phyloP scores from a whole-genome alignment of 108 stramenopile species.

The Stephanodiscus triporus region DNA sequence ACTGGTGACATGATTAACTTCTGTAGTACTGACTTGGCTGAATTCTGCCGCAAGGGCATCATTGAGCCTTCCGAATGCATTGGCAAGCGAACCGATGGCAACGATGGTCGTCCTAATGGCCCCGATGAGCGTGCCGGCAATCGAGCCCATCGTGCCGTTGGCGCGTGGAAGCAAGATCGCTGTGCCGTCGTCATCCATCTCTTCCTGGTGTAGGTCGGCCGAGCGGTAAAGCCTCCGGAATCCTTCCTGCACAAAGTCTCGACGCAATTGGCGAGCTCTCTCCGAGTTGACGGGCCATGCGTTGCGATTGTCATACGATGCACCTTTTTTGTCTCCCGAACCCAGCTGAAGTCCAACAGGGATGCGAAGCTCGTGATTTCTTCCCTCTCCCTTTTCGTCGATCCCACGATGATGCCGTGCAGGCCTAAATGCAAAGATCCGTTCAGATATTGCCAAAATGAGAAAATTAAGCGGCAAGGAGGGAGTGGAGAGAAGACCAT shows the following conservation, averaged over 20 bases:
- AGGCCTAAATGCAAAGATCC: background rate
- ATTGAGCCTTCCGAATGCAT: background rate
- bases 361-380: background rate
- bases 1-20: background rate
- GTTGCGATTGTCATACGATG: background rate
- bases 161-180: background rate
- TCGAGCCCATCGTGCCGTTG: background rate
- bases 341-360: background rate
- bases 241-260: constrained; percentile 7
- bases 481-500: background rate
- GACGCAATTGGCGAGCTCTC: background rate
- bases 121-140: background rate
- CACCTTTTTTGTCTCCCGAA: background rate
- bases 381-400: background rate
- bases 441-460: background rate
- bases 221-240: constrained; percentile 1
- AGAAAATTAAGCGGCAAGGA: background rate
- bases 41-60: constrained; percentile 2
- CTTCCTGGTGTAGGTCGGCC: background rate
- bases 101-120: background rate
- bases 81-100: background rate
- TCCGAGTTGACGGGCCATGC: constrained; percentile 9
- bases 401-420: constrained; percentile 5
- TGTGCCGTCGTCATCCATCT: background rate
- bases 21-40: background rate